Evolutionary conservation across 768 basidiomycete species (phyloP), one percentile per base, ranked within the genome.

Genomic region (Tephrocybe rancida): DNA sequence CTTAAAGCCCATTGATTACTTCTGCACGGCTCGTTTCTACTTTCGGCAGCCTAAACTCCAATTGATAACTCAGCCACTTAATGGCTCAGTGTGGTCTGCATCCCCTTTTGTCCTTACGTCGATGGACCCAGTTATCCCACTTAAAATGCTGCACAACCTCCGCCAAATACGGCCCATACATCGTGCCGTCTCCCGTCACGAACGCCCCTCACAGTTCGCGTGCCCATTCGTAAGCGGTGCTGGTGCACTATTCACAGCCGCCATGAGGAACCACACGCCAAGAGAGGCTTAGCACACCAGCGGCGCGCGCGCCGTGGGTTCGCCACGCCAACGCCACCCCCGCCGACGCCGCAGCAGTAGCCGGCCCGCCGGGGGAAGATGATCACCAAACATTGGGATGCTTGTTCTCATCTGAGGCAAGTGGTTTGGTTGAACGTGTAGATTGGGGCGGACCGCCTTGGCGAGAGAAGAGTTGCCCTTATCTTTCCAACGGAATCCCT

Each of bases 81-180:
- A 72, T 75, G 73, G 48, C 54, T 67, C 5, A 74, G 73, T 42
- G 58, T 54, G 37, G 78, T 76, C 50, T 66, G 61, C 77, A 79
- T 79, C 2, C 77, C 77, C 62, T 79, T 76, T 60, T 79, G 77
- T n/a, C 72, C 71, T 56, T 76, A 79, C 2, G 69, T 70, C 5
- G 68, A 63, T 16, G 72, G 71, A 2, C 71, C 72, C 44, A 71
- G 47, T 68, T 69, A 48, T 76, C 63, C 9, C 58, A 59, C 27
- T 68, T 64, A 64, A 73, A 79, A 59, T 77, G 73, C 25, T 60
- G 54, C 18, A 76, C 60, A 4, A 79, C 76, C 54, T 76, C 76
- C 1, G 74, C 71, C 11, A 78, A 56, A 51, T 63, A 79, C 35
- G 70, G 67, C n/a, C 73, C 74, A 62, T 74, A 79, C 27, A 69